These are phyloP conservation scores for Symbiodinium natans DNA, from an alignment of 73 alveolate species.

Conservation along the genomic window DNA sequence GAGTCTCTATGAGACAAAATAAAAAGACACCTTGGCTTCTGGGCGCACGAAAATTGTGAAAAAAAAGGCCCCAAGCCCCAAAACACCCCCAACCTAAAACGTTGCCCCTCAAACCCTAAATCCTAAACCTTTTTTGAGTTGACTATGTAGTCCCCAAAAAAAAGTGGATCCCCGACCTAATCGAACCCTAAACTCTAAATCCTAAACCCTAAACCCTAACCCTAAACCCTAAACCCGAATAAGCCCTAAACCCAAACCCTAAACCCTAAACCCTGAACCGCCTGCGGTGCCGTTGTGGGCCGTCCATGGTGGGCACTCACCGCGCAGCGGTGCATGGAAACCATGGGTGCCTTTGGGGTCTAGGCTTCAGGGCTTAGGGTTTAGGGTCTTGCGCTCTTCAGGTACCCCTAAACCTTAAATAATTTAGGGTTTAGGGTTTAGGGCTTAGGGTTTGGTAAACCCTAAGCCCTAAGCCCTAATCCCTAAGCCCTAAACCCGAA, in stretches of 20 bases:
- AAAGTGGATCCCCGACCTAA: too few species aligned
- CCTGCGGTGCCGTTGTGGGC: constrained; percentile 69
- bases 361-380: neutral
- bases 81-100: too few species aligned
- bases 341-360: constrained; percentile 19
- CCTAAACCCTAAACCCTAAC: neutral
- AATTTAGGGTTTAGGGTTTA: too few species aligned
- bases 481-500: too few species aligned
- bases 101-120: too few species aligned
- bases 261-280: neutral
- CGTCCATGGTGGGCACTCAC: constrained; percentile 72
- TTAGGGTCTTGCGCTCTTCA: neutral
- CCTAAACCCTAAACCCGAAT: neutral
- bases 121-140: too few species aligned
- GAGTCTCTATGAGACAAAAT: too few species aligned
- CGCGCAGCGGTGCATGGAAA: constrained; percentile 72
- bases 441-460: too few species aligned
- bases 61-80: neutral
- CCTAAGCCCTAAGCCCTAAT: too few species aligned
- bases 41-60: neutral
- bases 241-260: neutral
- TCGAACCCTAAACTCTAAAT: too few species aligned
- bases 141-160: too few species aligned
- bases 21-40: neutral
- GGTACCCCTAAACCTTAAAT: neutral